phyloP scores from a whole-genome alignment of 768 basidiomycete genomes.

The Boletus pseudo-olivaceus region DNA sequence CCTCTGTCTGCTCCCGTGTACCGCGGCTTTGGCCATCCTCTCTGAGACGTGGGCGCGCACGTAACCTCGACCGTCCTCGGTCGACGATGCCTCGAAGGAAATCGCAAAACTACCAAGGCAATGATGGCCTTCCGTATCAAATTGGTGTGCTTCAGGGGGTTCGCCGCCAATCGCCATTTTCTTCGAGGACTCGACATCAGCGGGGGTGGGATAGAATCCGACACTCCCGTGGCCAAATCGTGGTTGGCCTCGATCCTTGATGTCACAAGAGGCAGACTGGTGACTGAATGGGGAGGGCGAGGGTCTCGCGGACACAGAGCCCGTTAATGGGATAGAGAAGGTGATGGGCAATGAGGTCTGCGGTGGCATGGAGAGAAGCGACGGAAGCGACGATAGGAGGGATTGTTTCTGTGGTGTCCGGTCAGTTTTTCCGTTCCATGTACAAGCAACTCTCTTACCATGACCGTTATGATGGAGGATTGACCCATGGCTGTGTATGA shows the following conservation, averaged over 20 bases:
- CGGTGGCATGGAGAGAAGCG: constrained; percentile 64
- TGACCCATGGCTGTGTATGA: constrained; percentile 36
- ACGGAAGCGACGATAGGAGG: constrained; percentile 73
- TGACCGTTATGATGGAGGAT: constrained; percentile 64
- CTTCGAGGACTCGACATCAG: constrained; percentile 31
- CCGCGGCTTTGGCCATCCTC: constrained; percentile 21
- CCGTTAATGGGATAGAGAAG: constrained; percentile 52
- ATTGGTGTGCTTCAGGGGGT: constrained; percentile 47
- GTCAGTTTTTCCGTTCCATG: constrained; percentile 13
- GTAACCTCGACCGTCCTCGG: constrained; percentile 67
- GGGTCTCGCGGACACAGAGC: constrained; percentile 33
- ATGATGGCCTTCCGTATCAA: constrained; percentile 42
- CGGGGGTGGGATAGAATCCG: constrained; percentile 48
- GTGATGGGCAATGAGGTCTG: constrained; percentile 52
- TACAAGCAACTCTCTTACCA: constrained; percentile 43
- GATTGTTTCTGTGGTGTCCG: constrained; percentile 47
- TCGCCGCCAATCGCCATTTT: constrained; percentile 33
- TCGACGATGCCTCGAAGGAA: constrained; percentile 64
- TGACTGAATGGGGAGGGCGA: constrained; percentile 44
- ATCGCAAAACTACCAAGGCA: constrained; percentile 62
- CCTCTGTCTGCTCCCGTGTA: constrained; percentile 16
- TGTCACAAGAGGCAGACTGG: constrained; percentile 39
- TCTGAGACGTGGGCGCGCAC: constrained; percentile 67
- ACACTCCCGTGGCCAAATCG: constrained; percentile 33
- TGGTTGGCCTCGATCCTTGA: constrained; percentile 56